A percentile compares a stretch with the other conserved stretches of the same genome.
Conservation (phyloP, 345 rosid genomes). For the Brassica napus region DNA sequence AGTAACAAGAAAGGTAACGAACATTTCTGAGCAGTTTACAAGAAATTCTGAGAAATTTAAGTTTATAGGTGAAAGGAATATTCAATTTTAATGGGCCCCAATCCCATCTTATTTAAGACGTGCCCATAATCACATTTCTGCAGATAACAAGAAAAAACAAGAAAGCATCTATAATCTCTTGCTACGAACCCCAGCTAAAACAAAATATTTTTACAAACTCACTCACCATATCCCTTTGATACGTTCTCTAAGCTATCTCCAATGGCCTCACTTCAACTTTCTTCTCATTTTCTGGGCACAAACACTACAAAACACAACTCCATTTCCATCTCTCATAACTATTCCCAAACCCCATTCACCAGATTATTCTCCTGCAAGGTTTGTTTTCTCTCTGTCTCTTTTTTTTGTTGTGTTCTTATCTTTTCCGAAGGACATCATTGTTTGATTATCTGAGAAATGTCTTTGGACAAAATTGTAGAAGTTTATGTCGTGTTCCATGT, state of each 20-base stretch:
- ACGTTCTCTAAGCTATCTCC: not conserved
- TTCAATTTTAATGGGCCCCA: not conserved
- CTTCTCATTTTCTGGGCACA: conserved; percentile 30
- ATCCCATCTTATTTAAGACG: not conserved
- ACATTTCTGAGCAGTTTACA: conserved; percentile 33
- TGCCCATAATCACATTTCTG: not conserved
- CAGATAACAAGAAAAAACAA: not conserved
- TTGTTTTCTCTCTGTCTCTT: not conserved
- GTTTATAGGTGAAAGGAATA: not conserved
- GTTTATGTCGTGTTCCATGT: conserved; percentile 39
- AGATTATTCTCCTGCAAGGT: conserved; percentile 35
- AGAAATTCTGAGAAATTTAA: conserved; percentile 12
- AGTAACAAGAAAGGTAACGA: not conserved
- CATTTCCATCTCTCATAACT: conserved; percentile 8
- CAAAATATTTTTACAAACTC: not conserved
- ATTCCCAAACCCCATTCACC: conserved; percentile 13
- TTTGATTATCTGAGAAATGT: not conserved
- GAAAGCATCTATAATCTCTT: too few relatives aligned
- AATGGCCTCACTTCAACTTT: conserved; percentile 32
- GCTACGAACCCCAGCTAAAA: not conserved
- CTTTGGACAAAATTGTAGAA: conserved; percentile 8
- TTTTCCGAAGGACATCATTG: not conserved
- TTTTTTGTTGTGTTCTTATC: not conserved
- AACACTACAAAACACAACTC: conserved; percentile 22
- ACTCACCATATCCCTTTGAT: not conserved